These are phyloP conservation scores for Ophiocordyceps camponoti-leonardi DNA, from an alignment of 2,329 filamentous ascomycete genomes.

Conservation along the genomic window DNA sequence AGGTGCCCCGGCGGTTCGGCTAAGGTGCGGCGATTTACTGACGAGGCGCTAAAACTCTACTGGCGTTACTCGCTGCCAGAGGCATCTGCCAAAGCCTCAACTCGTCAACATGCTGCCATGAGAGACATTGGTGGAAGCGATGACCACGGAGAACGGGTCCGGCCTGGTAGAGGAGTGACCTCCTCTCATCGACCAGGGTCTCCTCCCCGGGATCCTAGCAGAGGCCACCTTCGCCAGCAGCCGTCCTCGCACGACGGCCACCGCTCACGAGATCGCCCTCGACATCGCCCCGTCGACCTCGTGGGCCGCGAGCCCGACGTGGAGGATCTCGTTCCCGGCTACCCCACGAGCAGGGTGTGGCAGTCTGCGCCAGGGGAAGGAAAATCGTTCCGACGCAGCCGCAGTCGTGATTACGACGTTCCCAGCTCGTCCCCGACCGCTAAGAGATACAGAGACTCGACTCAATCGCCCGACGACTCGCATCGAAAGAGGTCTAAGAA, in stretches of 20 bases:
- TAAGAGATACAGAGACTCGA: slow-evolving; percentile 25
- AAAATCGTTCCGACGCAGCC: slow-evolving; percentile 15
- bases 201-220: slow-evolving; percentile 14
- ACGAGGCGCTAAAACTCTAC: slow-evolving; percentile 21
- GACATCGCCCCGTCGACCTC: slow-evolving; percentile 10
- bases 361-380: slow-evolving; percentile 12
- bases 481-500: slow-evolving; percentile 23
- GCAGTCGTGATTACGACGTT: slow-evolving; percentile 15
- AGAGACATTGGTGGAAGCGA: slow-evolving; percentile 19
- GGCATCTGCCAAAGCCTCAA: slow-evolving; percentile 14
- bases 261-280: slow-evolving; percentile 17
- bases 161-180: slow-evolving; percentile 16
- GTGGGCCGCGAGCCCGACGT: slow-evolving; percentile 12
- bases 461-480: slow-evolving; percentile 18
- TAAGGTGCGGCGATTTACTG: slow-evolving; percentile 22
- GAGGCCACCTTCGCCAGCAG: slow-evolving; percentile 15
- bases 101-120: slow-evolving; percentile 23
- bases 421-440: slow-evolving; percentile 18
- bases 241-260: slow-evolving; percentile 18
- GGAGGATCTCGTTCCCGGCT: slow-evolving; percentile 21
- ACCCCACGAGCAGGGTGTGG: slow-evolving; percentile 14
- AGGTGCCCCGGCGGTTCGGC: slow-evolving; percentile 12
- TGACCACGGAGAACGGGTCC: slow-evolving; percentile 19
- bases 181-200: slow-evolving; percentile 14
- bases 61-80: slow-evolving; percentile 10